Conservation (phyloP, 345 rosid genomes). For the Mangifera indica region DNA sequence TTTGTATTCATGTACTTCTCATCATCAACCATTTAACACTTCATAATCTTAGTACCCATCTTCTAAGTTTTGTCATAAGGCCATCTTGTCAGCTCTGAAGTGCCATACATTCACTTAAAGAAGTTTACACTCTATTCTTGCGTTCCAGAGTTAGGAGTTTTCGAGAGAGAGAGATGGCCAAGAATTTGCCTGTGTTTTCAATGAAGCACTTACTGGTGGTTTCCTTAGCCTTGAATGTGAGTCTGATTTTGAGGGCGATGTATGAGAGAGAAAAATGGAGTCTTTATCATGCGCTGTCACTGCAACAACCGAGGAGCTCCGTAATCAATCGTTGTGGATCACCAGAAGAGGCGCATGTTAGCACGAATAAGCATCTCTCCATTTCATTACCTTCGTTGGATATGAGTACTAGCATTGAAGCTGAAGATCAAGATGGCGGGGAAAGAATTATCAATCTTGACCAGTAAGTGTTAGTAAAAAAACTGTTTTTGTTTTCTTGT, state of each 20-base stretch:
- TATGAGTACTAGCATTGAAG: constrained; percentile 18
- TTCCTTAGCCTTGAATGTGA: constrained; percentile 66
- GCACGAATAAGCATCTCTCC: constrained; percentile 19
- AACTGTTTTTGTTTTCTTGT: neutral
- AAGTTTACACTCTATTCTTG: constrained; percentile 2
- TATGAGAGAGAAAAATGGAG: constrained; percentile 20
- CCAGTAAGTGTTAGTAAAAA: constrained; percentile 48
- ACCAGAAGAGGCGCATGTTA: constrained; percentile 9
- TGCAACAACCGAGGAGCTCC: constrained; percentile 18
- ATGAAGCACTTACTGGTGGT: constrained; percentile 56
- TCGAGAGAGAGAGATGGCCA: constrained; percentile 36
- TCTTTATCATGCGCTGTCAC: constrained; percentile 5
- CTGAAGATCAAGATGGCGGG: constrained; percentile 24
- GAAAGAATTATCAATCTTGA: constrained; percentile 54
- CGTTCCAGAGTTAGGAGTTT: neutral
- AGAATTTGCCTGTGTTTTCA: constrained; percentile 36
- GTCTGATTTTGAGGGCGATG: constrained; percentile 51
- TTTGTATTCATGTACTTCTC: neutral
- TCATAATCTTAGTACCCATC: neutral
- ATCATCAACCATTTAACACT: neutral
- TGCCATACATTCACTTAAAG: neutral
- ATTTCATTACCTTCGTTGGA: neutral
- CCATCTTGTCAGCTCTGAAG: neutral
- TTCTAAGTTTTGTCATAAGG: neutral
- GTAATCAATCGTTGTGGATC: constrained; percentile 7